These are phyloP conservation scores for Auricularia cornea DNA, from an alignment of 768 basidiomycete species.

Conservation along the genomic window DNA sequence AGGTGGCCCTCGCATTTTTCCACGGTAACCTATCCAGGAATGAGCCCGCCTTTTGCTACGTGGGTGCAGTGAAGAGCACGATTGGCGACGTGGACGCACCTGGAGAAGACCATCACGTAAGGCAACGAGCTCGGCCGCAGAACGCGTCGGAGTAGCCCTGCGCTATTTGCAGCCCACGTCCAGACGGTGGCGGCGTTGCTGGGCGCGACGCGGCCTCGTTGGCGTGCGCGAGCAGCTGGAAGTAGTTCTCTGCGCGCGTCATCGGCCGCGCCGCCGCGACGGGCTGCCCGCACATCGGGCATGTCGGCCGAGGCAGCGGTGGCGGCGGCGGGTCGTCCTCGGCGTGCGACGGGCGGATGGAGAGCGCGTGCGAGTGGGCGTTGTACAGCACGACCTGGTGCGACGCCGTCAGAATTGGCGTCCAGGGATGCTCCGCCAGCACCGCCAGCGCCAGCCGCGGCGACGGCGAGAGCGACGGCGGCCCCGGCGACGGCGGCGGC, in stretches of 20 bases:
- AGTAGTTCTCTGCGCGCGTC: constrained; percentile 63
- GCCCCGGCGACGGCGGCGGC: too few relatives aligned
- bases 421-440: constrained; percentile 44
- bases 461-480: constrained; percentile 17
- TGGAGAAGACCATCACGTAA: too few relatives aligned
- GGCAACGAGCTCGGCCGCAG: too few relatives aligned
- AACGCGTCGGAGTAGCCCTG: constrained; percentile 91
- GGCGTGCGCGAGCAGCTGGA: constrained; percentile 63
- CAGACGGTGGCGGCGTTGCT: constrained; percentile 42
- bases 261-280: constrained; percentile 32
- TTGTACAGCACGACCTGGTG: constrained; percentile 87
- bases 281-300: constrained; percentile 71
- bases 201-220: constrained; percentile 56
- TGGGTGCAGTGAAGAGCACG: too few relatives aligned
- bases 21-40: background rate
- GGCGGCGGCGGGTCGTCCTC: constrained; percentile 5
- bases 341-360: constrained; percentile 42
- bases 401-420: constrained; percentile 70
- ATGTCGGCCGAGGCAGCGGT: constrained; percentile 23
- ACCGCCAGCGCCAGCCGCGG: constrained; percentile 23
- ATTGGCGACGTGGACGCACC: too few relatives aligned
- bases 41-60: too few relatives aligned
- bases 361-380: constrained; percentile 72
- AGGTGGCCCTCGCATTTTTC: background rate
- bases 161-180: constrained; percentile 67